Percentiles rank a stretch among this genome's conserved stretches.
phyloP scores from a whole-genome alignment of 352 stramenopile species.

The Phytophthora podocarpi region DNA sequence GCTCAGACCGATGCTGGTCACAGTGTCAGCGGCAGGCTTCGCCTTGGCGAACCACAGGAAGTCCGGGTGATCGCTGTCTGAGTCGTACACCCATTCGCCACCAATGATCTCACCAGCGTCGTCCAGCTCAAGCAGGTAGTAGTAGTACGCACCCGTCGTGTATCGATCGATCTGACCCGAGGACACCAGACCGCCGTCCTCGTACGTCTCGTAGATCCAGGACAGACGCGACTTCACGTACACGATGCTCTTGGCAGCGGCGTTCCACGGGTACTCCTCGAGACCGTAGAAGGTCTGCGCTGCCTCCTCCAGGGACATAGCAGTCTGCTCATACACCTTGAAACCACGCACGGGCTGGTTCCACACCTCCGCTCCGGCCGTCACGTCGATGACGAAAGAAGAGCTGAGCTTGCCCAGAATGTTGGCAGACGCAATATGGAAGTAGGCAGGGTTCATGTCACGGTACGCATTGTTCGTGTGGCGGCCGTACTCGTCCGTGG shows the following conservation, averaged over 20 bases:
- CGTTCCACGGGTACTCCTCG: slow-evolving; percentile 59
- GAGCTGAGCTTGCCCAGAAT: slow-evolving; percentile 43
- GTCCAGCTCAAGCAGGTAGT: slow-evolving; percentile 53
- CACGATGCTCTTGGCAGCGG: slow-evolving; percentile 40
- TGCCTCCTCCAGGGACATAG: slow-evolving; percentile 37
- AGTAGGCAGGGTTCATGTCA: slow-evolving; percentile 55
- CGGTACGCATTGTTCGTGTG: slow-evolving; percentile 43
- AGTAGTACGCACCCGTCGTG: slow-evolving; percentile 37
- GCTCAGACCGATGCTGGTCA: slow-evolving; percentile 28
- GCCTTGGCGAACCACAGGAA: slow-evolving; percentile 45
- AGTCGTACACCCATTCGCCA: slow-evolving; percentile 49
- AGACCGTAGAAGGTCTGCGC: slow-evolving; percentile 44
- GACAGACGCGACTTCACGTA: slow-evolving; percentile 50
- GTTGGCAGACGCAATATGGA: slow-evolving; percentile 58
- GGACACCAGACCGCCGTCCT: slow-evolving; percentile 40
- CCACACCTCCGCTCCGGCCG: slow-evolving; percentile 46
- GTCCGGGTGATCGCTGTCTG: slow-evolving; percentile 39
- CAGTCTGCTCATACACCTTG: slow-evolving; percentile 44
- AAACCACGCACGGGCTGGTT: slow-evolving; percentile 65
- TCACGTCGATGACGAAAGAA: slow-evolving; percentile 51
- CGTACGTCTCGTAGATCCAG: slow-evolving; percentile 49
- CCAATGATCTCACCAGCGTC: slow-evolving; percentile 39
- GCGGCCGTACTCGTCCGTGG: slow-evolving; percentile 50
- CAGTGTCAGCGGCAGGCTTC: slow-evolving; percentile 27
- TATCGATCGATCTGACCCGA: slow-evolving; percentile 27